Evolutionary conservation across 1,139 yeast genomes (phyloP).

Genomic region (Arxiozyma telluris): DNA sequence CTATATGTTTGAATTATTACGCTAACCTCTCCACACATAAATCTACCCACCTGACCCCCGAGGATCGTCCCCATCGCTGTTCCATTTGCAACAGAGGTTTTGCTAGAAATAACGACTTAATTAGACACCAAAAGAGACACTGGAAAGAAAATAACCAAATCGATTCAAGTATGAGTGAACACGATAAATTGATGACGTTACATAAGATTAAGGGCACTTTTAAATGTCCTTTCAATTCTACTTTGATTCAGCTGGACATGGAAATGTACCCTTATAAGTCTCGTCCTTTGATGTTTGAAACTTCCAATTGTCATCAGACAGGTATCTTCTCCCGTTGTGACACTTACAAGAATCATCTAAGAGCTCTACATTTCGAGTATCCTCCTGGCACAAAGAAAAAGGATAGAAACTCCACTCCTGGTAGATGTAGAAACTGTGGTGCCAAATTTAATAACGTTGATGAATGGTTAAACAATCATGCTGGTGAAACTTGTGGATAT

Average conservation of each 20-base stretch:
- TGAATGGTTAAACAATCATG: constrained; percentile 67
- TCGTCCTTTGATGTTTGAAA: constrained; percentile 18
- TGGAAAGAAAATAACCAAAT: constrained; percentile 46
- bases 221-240: constrained; percentile 38
- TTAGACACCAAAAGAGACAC: constrained; percentile 78
- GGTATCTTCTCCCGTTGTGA: constrained; percentile 86
- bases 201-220: constrained; percentile 37
- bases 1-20: constrained; percentile 66
- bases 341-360: constrained; percentile 82
- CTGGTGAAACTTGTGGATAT: constrained; percentile 49
- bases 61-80: constrained; percentile 71
- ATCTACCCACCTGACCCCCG: constrained; percentile 68
- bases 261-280: constrained; percentile 25
- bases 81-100: constrained; percentile 73
- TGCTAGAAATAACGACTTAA: constrained; percentile 78
- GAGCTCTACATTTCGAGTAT: constrained; percentile 82
- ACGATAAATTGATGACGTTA: constrained; percentile 20
- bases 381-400: constrained; percentile 81
- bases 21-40: constrained; percentile 80
- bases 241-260: constrained; percentile 26
- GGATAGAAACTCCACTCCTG: constrained; percentile 58
- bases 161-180: constrained; percentile 6
- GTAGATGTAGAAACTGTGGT: constrained; percentile 73
- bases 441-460: constrained; percentile 57
- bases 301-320: constrained; percentile 54